Evolutionary conservation across 495 filamentous ascomycete species (phyloP), one percentile per base, ranked within the genome.

Genomic region (Penicillium soppii): DNA sequence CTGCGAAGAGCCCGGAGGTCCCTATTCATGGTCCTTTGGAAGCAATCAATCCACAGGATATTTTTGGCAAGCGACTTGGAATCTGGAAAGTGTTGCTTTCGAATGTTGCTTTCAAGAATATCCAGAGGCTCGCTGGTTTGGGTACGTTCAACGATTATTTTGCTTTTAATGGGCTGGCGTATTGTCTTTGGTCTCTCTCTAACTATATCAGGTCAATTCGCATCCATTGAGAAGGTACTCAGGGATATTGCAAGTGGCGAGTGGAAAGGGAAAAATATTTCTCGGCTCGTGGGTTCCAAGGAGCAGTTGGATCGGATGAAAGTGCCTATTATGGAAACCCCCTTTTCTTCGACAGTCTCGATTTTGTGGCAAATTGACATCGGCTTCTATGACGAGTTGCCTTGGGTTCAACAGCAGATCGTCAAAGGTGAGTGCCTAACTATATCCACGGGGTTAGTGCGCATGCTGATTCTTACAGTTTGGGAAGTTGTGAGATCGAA

Each of bases 31-130:
- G n/a, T n/a, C n/a, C 8, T 56, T 12, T 23, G 12, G 13, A n/a
- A 16, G 5, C 10, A 3, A 17, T 30, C 10, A 13, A n/a, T 30
- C 16, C 44, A 4, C 30, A 54, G 7, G 62, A 63, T 1, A 36
- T 67, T 17, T 63, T 70, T 23, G 70, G 66, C 0, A 57, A 60
- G 5, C 37, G 43, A n/a, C 5, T 74, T 0, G 73, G 72, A 6
- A 7, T 47, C 5, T 76, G 72, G 72, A 74, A 73, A 49, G 50
- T 76, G n/a, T 29, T 70, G 1, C 38, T 76, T 5, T 72, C 73
- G 4, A 43, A 48, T 4, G 33, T 47, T 7, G 73, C 73, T 8
- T 48, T 75, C 7, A 60, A 52, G 4, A 58, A 53, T 32, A 15
- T 69, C 5, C 52, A 50, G n/a, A 45, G 41, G 25, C 12, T 61